Base-by-base conservation (phyloP, 306 rosid genomes). In the Inga laurina region DNA sequence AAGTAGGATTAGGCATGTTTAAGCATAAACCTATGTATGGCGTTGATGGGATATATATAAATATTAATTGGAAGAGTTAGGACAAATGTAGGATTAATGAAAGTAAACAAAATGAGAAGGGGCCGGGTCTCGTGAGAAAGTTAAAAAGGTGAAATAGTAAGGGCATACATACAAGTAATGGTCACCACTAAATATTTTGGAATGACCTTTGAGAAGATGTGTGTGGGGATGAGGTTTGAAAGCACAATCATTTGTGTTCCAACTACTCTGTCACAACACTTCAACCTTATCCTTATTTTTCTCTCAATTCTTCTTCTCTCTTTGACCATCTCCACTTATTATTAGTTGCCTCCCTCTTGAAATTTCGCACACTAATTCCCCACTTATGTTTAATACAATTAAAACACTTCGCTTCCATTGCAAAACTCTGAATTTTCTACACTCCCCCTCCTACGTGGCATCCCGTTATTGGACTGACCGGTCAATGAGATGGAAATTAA, bases 251-350 rank as follows among this genome's bases (percentile, higher is more conserved):
- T 88, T 56, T 83, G 84, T 84, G 86, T 84, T 88, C 89, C 91
- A 91, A 87, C 90, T 85, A 90, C 90, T 89, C 45, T 48, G 56
- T 76, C 82, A 84, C 22, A 19, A n/a, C 61, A 87, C 88, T 74
- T 74, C 74, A 79, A 81, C 88, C 92, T 90, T 89, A 88, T 90
- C 93, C 82, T 2, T 1, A 10, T 69, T 4, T 22, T 22, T 4
- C 4, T 69, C 74, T 69, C 74, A 10, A 68, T 8, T 69, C 74
- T 41, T 70, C 77, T 24, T 71, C 62, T 13, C 32, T 61, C 67
- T 0, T 73, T 75, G 62, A 78, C 83, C 72, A 59, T 52, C 59
- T 15, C 13, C 64, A 21, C 30, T 59, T 32, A 10, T 48, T 2
- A 41, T 39, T 39, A 39, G 43, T 39, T 39, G 43, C 8, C 7